Evolutionary conservation across 2,329 filamentous ascomycete genomes (phyloP), one percentile per base, ranked within the genome.

Genomic region (Phialocephala sp.): DNA sequence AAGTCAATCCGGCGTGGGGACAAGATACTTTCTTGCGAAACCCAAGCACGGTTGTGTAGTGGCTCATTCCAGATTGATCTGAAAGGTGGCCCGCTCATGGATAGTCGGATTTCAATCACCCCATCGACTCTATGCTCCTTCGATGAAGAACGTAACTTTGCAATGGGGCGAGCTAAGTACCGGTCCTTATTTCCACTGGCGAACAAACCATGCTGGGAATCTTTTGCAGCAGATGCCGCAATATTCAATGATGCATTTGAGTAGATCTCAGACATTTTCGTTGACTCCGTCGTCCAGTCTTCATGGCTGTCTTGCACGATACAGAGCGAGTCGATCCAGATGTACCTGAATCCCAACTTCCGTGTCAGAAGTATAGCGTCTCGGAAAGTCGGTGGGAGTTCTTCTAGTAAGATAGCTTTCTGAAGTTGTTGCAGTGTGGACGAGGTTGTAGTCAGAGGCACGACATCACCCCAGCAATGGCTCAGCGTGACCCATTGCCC

Each of bases 241-340:
- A 61, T 27, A 12, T 61, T 61, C 35, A 61, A 27, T 5, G 35
- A n/a, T 22, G 59, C 59, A 18, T 54, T 24, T 5, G 45, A 35
- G 15, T 61, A 61, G 5, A 61, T 39, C 1, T 39, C n/a, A 12
- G 9, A 54, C 66, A 71, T 69, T 11, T 59, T 47, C 11, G 60
- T 59, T 14, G 65, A 59, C 32, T 69, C 64, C 8, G 22, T 24
- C 8, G 61, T 60, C 56, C 57, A 68, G 24, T 63, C 60, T 14
- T 62, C 59, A 5, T 54, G 18, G 24, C 55, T 57, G 35, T 69
- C 62, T 39, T 71, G 68, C 27, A 70, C 52, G n/a, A 71, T 71
- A 20, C 66, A 70, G 1, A 71, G 47, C 2, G 68, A 66, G 35
- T 71, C 66, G 4, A 71, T 69, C 65, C 65, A 71, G 4, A 71